Base-by-base conservation (phyloP, 169 alveolate genomes). In the Cryptosporidium sp. region DNA sequence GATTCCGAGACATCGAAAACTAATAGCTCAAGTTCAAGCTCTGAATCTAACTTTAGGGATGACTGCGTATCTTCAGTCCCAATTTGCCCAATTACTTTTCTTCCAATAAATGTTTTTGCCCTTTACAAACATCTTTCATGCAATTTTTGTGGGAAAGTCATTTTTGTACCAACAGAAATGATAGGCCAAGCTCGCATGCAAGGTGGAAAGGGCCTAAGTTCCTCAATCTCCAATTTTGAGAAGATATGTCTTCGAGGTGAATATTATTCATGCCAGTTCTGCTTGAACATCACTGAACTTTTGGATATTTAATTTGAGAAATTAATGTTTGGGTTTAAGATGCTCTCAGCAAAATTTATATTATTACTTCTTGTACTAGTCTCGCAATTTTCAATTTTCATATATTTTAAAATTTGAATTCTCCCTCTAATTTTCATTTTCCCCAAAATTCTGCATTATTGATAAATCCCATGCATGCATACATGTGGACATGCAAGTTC, bases 61-160 rank as follows among this genome's bases (percentile, higher is more conserved):
- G 61, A 35, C 31, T 58, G 86, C 26, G 55, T 55, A 16, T 58
- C 51, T 41, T 73, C 86, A 55, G 48, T 39, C 21, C 86, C 86
- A 51, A 73, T 73, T 18, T 80, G 89, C n/a, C 89, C 89, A 39
- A 80, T 80, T 35, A 80, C 89, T 8, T 65, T 80, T 9, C 75
- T 58, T 18, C 89, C 89, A 16, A 39, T 80, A 21, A 65, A 61
- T 43, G 58, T 62, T n/a, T 80, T 67, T 21, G 55, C 59, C 10
- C 12, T 14, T 1, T 18, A 59, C 16, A 59, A 62, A 29, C 73
- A 62, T 62, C 67, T 80, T 31, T 61, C 89, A 61, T 80, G 89
- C 59, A 80, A 67, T 65, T 80, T 35, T 45, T 80, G 89, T 39
- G 89, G 89, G 37, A 80, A 45, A 33, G 70, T 80, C 12, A 41